Conservation (phyloP, 768 basidiomycete genomes). For the Auriculariales sp. region DNA sequence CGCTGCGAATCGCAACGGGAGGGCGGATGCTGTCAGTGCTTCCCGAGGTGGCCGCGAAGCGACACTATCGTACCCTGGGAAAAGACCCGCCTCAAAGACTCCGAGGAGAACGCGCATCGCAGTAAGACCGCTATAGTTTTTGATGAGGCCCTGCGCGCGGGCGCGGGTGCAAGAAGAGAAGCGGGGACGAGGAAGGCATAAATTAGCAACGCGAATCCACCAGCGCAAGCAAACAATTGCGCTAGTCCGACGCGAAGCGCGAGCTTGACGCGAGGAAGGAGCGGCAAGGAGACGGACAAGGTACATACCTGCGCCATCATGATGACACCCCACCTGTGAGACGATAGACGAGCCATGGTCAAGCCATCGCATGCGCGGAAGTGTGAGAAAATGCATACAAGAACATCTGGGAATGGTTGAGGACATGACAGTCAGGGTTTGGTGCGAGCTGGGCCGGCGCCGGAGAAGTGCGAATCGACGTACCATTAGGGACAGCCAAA, state of each 20-base stretch:
- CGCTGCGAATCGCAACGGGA: conserved; percentile 2
- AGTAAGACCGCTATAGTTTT: conserved; percentile 58
- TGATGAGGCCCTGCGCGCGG: conserved; percentile 38
- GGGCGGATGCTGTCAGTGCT: background rate
- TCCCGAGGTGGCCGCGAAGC: background rate
- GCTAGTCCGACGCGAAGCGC: background rate
- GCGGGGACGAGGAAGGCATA: background rate
- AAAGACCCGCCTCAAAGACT: conserved; percentile 57
- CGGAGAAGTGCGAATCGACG: no score
- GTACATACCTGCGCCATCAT: conserved; percentile 31
- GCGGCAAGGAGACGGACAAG: background rate
- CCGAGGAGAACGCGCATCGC: conserved; percentile 62
- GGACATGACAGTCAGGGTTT: no score
- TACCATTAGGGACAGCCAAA: conserved; percentile 63
- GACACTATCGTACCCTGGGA: conserved; percentile 40
- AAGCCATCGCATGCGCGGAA: background rate
- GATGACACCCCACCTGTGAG: conserved; percentile 43
- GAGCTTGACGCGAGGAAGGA: background rate
- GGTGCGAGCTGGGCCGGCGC: no score
- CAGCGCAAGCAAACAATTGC: no score
- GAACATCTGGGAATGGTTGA: no score
- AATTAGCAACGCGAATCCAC: background rate
- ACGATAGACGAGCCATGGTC: background rate
- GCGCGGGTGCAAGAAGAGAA: background rate
- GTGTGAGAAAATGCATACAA: conserved; percentile 14